These are phyloP conservation scores for Xylariomycetidae sp. DNA, from an alignment of 2,329 filamentous ascomycete genomes.

Conservation along the genomic window DNA sequence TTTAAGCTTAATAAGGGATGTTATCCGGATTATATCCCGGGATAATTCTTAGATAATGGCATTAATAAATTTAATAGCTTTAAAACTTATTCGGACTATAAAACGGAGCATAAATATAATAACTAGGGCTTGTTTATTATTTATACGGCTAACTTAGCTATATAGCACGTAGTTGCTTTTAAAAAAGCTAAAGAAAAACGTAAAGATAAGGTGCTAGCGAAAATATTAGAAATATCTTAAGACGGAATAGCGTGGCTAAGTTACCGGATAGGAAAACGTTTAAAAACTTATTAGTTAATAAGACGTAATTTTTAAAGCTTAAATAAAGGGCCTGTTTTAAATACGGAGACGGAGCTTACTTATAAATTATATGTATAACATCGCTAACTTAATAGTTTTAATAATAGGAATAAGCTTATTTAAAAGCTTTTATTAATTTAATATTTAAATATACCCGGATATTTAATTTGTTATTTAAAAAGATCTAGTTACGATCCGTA, in stretches of 20 bases:
- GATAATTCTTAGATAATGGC: neutral
- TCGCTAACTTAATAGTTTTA: neutral
- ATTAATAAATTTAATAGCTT: neutral
- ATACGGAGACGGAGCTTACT: neutral
- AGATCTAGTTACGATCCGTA: neutral
- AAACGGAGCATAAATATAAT: too few relatives aligned
- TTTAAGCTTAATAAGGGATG: neutral
- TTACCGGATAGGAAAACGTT: neutral
- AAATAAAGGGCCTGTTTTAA: neutral
- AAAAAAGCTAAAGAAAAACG: too few relatives aligned
- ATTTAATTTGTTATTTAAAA: neutral
- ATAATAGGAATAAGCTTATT: neutral
- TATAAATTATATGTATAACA: neutral
- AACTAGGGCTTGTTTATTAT: too few relatives aligned
- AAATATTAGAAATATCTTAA: too few relatives aligned
- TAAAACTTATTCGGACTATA: too few relatives aligned
- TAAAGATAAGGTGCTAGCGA: too few relatives aligned
- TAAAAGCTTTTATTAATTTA: neutral
- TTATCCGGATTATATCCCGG: too few relatives aligned
- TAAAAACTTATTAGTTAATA: neutral
- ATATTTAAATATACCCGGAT: neutral
- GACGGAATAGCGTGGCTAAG: too few relatives aligned
- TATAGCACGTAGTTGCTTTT: too few relatives aligned
- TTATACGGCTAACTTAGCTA: too few relatives aligned
- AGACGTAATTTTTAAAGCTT: neutral